These are phyloP conservation scores for Myxozyma sirexii DNA, from an alignment of 805 yeast species.

Conservation along the genomic window DNA sequence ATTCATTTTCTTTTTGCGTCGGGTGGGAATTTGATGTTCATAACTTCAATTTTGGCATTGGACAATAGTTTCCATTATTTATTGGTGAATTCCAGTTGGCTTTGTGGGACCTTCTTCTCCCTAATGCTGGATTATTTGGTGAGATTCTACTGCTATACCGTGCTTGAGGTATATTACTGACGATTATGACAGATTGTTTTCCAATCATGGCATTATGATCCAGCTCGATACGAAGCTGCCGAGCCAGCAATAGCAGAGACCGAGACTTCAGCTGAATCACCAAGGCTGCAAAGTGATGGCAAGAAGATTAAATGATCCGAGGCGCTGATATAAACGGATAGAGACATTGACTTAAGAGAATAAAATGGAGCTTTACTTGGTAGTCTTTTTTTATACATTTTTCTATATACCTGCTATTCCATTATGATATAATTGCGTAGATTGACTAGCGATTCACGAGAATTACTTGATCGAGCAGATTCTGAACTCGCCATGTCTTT, in stretches of 20 bases:
- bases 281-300: background rate
- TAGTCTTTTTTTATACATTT: too few species aligned
- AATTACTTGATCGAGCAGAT: too few species aligned
- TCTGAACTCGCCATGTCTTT: too few species aligned
- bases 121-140: slow-evolving; percentile 61
- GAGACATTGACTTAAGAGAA: too few species aligned
- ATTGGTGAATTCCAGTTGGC: slow-evolving; percentile 86
- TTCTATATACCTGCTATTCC: too few species aligned
- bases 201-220: slow-evolving; percentile 32
- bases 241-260: background rate
- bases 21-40: slow-evolving; percentile 89
- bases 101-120: slow-evolving; percentile 89
- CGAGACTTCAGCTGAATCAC: background rate
- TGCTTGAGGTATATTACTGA: background rate
- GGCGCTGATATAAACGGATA: background rate
- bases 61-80: slow-evolving; percentile 71
- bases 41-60: slow-evolving; percentile 72
- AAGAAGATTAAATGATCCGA: slow-evolving; percentile 5
- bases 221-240: background rate
- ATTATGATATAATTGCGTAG: too few species aligned
- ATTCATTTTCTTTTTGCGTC: slow-evolving; percentile 94
- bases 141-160: background rate
- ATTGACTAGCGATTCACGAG: too few species aligned
- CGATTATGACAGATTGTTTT: slow-evolving; percentile 20
- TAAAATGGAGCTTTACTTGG: too few species aligned